Conservation (phyloP, 805 yeast genomes). For the Teunomyces aglyptinius region DNA sequence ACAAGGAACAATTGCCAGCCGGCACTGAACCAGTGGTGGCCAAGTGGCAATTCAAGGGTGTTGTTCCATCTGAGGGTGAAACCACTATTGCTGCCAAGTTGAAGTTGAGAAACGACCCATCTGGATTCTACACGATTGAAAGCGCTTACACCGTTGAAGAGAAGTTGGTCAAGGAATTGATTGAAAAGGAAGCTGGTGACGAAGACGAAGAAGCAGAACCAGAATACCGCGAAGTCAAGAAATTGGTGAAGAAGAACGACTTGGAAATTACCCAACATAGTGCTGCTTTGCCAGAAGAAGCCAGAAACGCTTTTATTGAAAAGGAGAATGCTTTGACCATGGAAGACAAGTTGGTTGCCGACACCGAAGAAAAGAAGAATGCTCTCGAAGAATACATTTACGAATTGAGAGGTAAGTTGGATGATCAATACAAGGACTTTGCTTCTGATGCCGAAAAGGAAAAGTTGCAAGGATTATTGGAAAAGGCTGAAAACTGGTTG, state of each 20-base stretch:
- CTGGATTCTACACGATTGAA: conserved; percentile 92
- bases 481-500: conserved; percentile 95
- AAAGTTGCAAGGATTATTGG: conserved; percentile 67
- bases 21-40: conserved; percentile 70
- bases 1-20: conserved; percentile 67
- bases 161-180: conserved; percentile 81
- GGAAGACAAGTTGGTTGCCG: conserved; percentile 95
- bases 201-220: conserved; percentile 70
- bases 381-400: conserved; percentile 98
- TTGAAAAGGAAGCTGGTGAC: conserved; percentile 59
- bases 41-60: conserved; percentile 85
- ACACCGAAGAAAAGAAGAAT: conserved; percentile 98
- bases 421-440: conserved; percentile 82
- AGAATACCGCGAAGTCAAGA: conserved; percentile 85
- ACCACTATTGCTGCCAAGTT: conserved; percentile 79
- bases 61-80: conserved; percentile 74
- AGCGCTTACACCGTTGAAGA: conserved; percentile 94
- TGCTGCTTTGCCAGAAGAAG: conserved; percentile 51
- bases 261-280: conserved; percentile 61
- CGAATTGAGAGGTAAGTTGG: conserved; percentile 94
- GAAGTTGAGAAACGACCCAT: conserved; percentile 95
- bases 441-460: conserved; percentile 90
- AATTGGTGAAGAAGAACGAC: conserved; percentile 87
- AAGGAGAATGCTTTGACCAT: conserved; percentile 79
- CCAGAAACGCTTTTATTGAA: conserved; percentile 67